These are phyloP conservation scores for Saprolegnia parasitica DNA, from an alignment of 352 stramenopile species.

Conservation along the genomic window DNA sequence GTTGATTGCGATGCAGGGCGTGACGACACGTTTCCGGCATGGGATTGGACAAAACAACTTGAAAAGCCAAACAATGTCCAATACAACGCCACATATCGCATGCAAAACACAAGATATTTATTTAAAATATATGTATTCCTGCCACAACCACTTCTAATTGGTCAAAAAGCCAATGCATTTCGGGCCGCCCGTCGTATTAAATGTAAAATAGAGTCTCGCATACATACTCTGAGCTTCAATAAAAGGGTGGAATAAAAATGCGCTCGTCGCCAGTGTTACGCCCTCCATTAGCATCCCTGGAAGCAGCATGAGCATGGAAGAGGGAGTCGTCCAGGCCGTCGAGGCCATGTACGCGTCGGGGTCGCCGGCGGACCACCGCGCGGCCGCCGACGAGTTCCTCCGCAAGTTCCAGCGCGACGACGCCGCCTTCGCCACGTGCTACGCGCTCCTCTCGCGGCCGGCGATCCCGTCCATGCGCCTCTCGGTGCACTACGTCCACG, in stretches of 20 bases:
- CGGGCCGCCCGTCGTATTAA: neutral
- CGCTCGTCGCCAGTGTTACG: neutral
- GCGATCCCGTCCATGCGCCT: conserved; percentile 15
- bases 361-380: conserved; percentile 2
- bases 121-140: too few relatives aligned
- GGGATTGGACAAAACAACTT: too few relatives aligned
- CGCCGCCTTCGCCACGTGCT: conserved; percentile 71
- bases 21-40: too few relatives aligned
- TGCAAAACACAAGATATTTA: too few relatives aligned
- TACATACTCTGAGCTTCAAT: neutral
- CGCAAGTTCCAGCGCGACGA: conserved; percentile 74
- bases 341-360: conserved; percentile 23
- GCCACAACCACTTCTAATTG: neutral
- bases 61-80: too few relatives aligned
- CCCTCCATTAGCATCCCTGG: neutral
- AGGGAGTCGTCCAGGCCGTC: conserved; percentile 25
- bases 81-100: too few relatives aligned
- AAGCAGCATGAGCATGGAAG: conserved; percentile 10
- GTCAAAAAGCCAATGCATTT: neutral
- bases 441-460: conserved; percentile 43
- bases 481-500: conserved; percentile 8
- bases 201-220: neutral
- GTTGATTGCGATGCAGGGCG: too few relatives aligned
- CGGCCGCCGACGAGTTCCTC: conserved; percentile 62
- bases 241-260: neutral